phyloP scores from a whole-genome alignment of 768 basidiomycete genomes.

The Russula emetica region DNA sequence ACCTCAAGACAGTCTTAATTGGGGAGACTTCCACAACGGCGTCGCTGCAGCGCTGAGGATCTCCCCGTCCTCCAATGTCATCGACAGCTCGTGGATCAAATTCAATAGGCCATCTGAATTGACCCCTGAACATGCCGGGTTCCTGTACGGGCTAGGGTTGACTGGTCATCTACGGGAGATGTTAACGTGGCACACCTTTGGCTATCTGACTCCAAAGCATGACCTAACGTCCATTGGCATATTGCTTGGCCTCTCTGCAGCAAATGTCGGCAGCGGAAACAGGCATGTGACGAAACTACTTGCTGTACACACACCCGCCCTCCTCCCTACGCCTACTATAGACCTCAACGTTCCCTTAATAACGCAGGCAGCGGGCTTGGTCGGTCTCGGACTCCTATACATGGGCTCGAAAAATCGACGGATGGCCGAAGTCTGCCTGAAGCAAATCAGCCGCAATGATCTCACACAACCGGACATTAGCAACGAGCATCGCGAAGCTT shows the following conservation, averaged over 20 bases:
- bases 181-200: constrained; percentile 93
- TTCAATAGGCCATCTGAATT: constrained; percentile 92
- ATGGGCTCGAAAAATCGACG: constrained; percentile 81
- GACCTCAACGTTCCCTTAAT: constrained; percentile 88
- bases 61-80: constrained; percentile 61
- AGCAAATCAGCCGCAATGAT: constrained; percentile 74
- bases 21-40: constrained; percentile 99
- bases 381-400: constrained; percentile 86
- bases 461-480: constrained; percentile 78
- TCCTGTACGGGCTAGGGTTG: constrained; percentile 87
- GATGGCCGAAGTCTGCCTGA: constrained; percentile 90
- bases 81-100: constrained; percentile 93
- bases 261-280: constrained; percentile 81
- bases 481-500: constrained; percentile 88
- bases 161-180: constrained; percentile 87
- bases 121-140: constrained; percentile 94
- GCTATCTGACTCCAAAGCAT: constrained; percentile 93
- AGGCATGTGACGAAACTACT: constrained; percentile 86
- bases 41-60: constrained; percentile 89
- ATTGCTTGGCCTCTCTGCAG: constrained; percentile 88
- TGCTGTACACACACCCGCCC: constrained; percentile 88
- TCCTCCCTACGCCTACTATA: constrained; percentile 80
- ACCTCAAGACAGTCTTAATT: constrained; percentile 63
- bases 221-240: constrained; percentile 93
- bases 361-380: constrained; percentile 84